These are phyloP conservation scores for Diaporthe sp. DNA, from an alignment of 2,329 filamentous ascomycete species.

Conservation along the genomic window DNA sequence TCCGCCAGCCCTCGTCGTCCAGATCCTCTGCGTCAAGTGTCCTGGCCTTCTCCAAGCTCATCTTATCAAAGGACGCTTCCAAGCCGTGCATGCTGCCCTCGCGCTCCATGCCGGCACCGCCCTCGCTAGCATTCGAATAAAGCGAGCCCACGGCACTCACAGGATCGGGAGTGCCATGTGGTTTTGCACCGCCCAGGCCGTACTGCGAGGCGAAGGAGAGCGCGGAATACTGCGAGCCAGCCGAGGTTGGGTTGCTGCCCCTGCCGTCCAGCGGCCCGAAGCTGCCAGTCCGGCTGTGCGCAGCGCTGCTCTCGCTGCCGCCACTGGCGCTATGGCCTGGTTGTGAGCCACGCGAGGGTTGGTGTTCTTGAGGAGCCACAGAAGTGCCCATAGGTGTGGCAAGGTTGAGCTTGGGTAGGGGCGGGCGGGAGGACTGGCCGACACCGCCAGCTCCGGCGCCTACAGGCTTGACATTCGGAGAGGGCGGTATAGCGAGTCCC, in stretches of 20 bases:
- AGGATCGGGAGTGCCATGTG: conserved; percentile 82
- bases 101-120: conserved; percentile 82
- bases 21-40: conserved; percentile 93
- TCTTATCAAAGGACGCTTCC: conserved; percentile 79
- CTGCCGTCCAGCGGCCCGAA: conserved; percentile 83
- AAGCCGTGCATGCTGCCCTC: conserved; percentile 85
- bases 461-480: conserved; percentile 84
- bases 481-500: conserved; percentile 90
- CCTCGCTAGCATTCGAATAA: conserved; percentile 85
- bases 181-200: conserved; percentile 74
- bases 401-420: conserved; percentile 84
- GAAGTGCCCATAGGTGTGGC: conserved; percentile 90
- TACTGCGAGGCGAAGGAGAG: conserved; percentile 83
- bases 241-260: conserved; percentile 85
- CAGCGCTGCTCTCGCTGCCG: conserved; percentile 83
- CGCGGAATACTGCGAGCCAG: conserved; percentile 88
- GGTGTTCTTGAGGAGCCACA: conserved; percentile 78
- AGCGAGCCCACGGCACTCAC: conserved; percentile 89
- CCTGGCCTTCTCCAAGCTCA: conserved; percentile 85
- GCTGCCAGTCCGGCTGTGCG: conserved; percentile 86
- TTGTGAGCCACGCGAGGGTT: conserved; percentile 64
- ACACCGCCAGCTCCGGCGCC: conserved; percentile 58
- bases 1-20: conserved; percentile 95
- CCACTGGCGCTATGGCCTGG: conserved; percentile 78
- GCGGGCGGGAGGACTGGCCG: conserved; percentile 63